Conservation (phyloP, 192 early-diverging fungal species). For the Coemansia sp. region DNA sequence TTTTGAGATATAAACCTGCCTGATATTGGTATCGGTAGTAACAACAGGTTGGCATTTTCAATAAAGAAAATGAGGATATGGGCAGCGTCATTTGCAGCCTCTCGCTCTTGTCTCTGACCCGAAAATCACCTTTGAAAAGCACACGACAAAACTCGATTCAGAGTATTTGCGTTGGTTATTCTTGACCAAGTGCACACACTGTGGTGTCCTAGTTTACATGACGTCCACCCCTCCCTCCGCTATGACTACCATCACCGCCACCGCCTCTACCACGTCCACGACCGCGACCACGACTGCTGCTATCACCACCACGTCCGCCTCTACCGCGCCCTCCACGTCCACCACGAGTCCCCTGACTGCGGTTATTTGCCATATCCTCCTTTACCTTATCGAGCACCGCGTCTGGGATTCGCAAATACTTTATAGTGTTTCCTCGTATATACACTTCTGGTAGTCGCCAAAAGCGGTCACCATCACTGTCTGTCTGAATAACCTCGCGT, state of each 20-base stretch:
- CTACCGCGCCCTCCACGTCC: conserved; percentile 56
- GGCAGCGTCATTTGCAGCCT: neutral
- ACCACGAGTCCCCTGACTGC: conserved; percentile 44
- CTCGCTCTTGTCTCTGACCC: neutral
- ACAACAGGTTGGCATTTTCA: neutral
- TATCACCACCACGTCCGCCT: conserved; percentile 56
- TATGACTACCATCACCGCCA: conserved; percentile 8
- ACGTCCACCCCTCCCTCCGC: neutral
- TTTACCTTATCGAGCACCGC: conserved; percentile 90
- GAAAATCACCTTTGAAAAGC: neutral
- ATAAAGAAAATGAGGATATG: neutral
- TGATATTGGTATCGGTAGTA: neutral
- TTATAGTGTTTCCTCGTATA: conserved; percentile 88
- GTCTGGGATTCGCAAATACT: conserved; percentile 84
- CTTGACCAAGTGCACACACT: neutral
- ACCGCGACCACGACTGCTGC: conserved; percentile 43
- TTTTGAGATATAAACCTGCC: neutral
- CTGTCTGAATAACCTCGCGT: conserved; percentile 91
- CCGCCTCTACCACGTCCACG: conserved; percentile 54
- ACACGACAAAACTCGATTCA: neutral
- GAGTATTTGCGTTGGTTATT: neutral
- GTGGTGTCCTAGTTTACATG: neutral
- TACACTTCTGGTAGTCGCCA: conserved; percentile 90
- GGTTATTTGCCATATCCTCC: conserved; percentile 68
- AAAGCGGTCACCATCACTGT: conserved; percentile 89